Percentiles rank a stretch among this genome's conserved stretches.
These are phyloP conservation scores for Tricholomella constricta DNA, from an alignment of 768 basidiomycete genomes.

Conservation along the genomic window DNA sequence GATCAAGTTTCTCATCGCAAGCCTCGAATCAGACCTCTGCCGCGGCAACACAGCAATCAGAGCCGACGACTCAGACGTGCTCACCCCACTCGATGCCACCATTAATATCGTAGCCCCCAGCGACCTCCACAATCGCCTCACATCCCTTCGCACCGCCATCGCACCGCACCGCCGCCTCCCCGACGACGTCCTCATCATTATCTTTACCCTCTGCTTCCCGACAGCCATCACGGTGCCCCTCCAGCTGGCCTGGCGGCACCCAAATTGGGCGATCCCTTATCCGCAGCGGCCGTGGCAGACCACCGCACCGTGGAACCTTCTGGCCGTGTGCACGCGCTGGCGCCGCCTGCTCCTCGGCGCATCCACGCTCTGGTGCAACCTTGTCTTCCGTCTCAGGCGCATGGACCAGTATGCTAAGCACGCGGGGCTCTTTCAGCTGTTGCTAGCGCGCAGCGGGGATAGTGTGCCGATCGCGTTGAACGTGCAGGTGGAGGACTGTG, in stretches of 20 bases:
- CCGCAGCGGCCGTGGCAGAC: neutral
- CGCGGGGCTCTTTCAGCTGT: neutral
- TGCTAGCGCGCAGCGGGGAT: neutral
- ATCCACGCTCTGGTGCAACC: neutral
- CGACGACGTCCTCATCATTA: neutral
- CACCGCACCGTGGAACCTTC: conserved; percentile 1
- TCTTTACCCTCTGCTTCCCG: conserved; percentile 3
- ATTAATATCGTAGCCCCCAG: neutral
- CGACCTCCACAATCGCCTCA: neutral
- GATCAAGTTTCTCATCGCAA: neutral
- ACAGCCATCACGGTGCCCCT: neutral
- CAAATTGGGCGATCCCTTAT: neutral
- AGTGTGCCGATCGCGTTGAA: neutral
- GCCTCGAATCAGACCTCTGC: neutral
- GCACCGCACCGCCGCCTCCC: neutral
- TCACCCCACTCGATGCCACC: neutral
- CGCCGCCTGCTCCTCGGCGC: neutral
- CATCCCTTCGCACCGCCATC: neutral
- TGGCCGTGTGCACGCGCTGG: conserved; percentile 2
- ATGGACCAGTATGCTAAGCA: neutral
- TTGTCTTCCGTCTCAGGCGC: neutral
- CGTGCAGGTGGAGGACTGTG: neutral
- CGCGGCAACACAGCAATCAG: neutral
- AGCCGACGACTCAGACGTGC: neutral
- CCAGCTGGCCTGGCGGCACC: neutral